Conservation (phyloP, 192 early-diverging fungal genomes). For the Dimargaris verticillata region DNA sequence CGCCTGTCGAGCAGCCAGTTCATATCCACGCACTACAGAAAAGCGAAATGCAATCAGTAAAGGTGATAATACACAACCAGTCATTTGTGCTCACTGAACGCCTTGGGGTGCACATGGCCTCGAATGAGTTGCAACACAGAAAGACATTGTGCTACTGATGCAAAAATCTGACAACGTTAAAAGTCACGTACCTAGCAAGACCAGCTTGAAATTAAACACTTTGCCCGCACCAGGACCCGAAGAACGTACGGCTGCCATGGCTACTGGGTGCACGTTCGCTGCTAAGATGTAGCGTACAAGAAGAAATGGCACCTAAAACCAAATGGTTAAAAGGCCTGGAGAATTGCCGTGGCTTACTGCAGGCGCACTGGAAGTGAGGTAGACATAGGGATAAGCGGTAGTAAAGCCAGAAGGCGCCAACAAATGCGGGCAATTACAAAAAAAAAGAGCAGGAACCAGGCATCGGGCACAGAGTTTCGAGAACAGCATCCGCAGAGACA, state of each 20-base stretch:
- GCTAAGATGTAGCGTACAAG: no score
- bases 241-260: not conserved
- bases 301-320: no score
- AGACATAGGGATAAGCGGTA: no score
- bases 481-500: no score
- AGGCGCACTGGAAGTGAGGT: no score
- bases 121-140: not conserved
- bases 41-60: not conserved
- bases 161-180: not conserved
- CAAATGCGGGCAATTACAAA: no score
- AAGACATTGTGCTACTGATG: not conserved
- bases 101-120: not conserved
- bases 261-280: not conserved
- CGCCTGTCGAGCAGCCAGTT: conserved; percentile 20
- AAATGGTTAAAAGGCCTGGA: no score
- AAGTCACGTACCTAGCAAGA: conserved; percentile 58
- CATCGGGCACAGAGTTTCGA: no score
- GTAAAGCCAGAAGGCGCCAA: no score
- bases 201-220: conserved; percentile 84
- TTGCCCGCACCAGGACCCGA: conserved; percentile 20
- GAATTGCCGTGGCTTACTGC: no score
- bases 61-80: conserved; percentile 5
- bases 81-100: not conserved
- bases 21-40: not conserved
- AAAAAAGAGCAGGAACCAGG: no score